phyloP scores from a whole-genome alignment of 1,284 basidiomycete genomes.

The Trametes hirsuta region DNA sequence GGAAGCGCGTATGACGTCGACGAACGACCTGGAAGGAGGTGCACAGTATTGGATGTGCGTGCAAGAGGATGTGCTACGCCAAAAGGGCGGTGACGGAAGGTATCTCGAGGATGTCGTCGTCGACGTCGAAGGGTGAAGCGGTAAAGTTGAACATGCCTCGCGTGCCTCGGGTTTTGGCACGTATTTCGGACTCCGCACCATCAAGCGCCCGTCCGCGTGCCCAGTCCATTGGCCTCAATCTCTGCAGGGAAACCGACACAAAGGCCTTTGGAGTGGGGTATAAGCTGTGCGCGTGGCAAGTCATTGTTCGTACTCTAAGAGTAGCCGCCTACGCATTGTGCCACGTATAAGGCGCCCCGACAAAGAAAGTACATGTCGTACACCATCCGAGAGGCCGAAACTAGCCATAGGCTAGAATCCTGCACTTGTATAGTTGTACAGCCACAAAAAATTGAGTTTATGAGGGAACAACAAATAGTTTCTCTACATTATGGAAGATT shows the following conservation, averaged over 20 bases:
- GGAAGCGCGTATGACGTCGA: constrained; percentile 8
- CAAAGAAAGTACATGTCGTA: too few species aligned
- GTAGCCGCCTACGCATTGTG: too few species aligned
- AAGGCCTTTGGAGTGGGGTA: too few species aligned
- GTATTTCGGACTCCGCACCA: constrained; percentile 22
- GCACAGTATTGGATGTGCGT: neutral
- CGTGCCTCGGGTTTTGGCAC: constrained; percentile 5
- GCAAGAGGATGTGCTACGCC: neutral
- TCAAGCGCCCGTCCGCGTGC: neutral
- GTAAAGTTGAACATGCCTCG: constrained; percentile 19
- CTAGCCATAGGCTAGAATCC: too few species aligned
- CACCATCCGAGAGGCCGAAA: too few species aligned
- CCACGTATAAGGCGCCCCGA: too few species aligned
- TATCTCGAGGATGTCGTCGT: constrained; percentile 12
- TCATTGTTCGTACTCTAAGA: too few species aligned
- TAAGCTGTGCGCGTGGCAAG: too few species aligned
- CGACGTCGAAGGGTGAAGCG: constrained; percentile 22
- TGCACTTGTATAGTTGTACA: too few species aligned
- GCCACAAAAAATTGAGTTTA: too few species aligned
- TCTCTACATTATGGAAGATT: too few species aligned
- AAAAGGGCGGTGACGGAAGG: neutral
- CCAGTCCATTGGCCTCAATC: neutral
- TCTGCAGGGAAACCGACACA: neutral
- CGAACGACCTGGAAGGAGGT: constrained; percentile 7
- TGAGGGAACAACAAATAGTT: too few species aligned